Base-by-base conservation (phyloP, 1,284 basidiomycete genomes). In the Ganoderma lucidum region DNA sequence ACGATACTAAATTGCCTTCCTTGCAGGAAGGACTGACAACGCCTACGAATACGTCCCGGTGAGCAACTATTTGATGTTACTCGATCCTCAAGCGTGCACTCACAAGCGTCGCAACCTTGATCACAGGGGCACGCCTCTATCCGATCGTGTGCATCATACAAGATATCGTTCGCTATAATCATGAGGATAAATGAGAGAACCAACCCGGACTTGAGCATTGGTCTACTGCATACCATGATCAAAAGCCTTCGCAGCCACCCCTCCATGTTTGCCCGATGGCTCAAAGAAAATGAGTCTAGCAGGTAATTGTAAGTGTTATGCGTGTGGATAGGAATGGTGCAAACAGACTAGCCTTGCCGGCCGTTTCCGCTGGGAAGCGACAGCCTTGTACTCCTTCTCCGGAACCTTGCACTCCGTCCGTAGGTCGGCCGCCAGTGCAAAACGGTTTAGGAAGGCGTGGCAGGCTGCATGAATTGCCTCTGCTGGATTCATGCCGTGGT, bases 401-500 rank as follows among this genome's bases (percentile, higher is more conserved):
- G 87, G 81, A 0, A 87, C 87, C 79, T 96, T 96, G 82, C 96
- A 97, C 77, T 97, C 96, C 0, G 96, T 96, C 65, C 83, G 87
- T n/a, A 97, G 80, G 71, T 96, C 94, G 51, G 86, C 80, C 3
- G 87, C 85, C 73, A 96, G 83, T 6, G 88, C 84, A 74, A 96
- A 96, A 62, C 90, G 88, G 70, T 94, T 95, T 70, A 97, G 81
- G 72, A 96, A 85, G 0, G 94, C 95, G 77, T 97, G 96, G 71
- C 92, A 87, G 1, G 95, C 94, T 1, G 93, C 89, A 76, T 97
- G 96, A 63, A 97, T 95, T 0, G 92, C 93, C 68, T 90, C 94
- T 0, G 93, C 89, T 0, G 88, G 85, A 68, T 88, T 89, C 67
- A 95, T 87, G 6, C 82, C 83, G 71, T 91, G 89, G 28, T 79